Evolutionary conservation across 2,329 filamentous ascomycete genomes (phyloP).

Genomic region (Phaeosphaeria sp.): DNA sequence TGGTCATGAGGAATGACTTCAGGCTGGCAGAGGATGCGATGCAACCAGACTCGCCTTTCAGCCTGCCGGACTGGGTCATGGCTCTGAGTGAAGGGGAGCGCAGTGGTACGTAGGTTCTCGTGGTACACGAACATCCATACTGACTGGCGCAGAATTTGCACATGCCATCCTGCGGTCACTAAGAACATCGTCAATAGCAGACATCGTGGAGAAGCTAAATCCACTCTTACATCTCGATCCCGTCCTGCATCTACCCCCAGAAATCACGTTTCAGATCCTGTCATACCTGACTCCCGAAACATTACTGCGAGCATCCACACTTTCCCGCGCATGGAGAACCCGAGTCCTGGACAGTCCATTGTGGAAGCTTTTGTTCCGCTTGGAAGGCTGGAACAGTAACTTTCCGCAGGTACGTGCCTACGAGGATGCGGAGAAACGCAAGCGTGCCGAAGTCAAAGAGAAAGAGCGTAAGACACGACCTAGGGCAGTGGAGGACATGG

Average conservation of each 20-base stretch:
- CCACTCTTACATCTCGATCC: conserved; percentile 94
- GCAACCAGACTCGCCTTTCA: conserved; percentile 38
- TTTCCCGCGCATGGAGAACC: conserved; percentile 82
- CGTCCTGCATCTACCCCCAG: conserved; percentile 80
- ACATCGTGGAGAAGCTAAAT: conserved; percentile 79
- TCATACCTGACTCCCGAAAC: conserved; percentile 83
- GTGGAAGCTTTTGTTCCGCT: conserved; percentile 82
- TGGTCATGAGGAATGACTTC: conserved; percentile 46
- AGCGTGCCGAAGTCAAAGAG: conserved; percentile 43
- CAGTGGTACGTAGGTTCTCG: conserved; percentile 54
- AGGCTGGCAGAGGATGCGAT: conserved; percentile 43
- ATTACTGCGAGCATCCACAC: conserved; percentile 77
- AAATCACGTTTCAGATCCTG: conserved; percentile 89
- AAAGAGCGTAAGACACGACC: conserved; percentile 55
- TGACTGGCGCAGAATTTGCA: conserved; percentile 69
- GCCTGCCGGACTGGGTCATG: conserved; percentile 62
- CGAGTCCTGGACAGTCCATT: conserved; percentile 82
- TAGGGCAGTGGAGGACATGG: conserved; percentile 53
- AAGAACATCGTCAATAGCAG: conserved; percentile 78
- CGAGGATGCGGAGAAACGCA: conserved; percentile 62
- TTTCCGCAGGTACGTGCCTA: conserved; percentile 67
- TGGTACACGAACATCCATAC: not conserved
- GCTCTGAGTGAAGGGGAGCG: conserved; percentile 61
- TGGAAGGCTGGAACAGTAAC: conserved; percentile 85
- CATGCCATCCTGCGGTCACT: conserved; percentile 79